Evolutionary conservation across 345 rosid species (phyloP).

Genomic region (Moricandia arvensis): DNA sequence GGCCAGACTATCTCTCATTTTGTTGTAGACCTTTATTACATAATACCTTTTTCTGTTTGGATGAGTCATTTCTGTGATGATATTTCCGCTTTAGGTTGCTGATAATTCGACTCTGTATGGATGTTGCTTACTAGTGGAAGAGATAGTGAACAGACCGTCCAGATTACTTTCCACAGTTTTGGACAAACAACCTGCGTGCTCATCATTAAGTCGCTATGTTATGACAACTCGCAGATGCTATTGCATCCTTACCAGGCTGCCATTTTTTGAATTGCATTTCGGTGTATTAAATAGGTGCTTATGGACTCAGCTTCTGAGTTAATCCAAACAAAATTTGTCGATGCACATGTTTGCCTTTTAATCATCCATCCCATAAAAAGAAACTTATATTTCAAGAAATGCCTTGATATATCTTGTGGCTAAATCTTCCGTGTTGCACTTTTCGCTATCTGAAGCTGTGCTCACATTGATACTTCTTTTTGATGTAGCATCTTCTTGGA

Average conservation of each 20-base stretch:
- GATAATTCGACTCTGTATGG: constrained; percentile 92
- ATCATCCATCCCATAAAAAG: not conserved
- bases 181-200: constrained; percentile 54
- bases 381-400: constrained; percentile 3
- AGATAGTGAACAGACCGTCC: constrained; percentile 86
- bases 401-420: not conserved
- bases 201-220: constrained; percentile 66
- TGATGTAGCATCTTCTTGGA: constrained; percentile 72
- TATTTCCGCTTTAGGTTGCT: constrained; percentile 61
- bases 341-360: not conserved
- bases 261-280: constrained; percentile 90
- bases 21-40: not conserved
- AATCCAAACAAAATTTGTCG: not conserved
- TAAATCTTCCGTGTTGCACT: not conserved
- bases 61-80: constrained; percentile 16
- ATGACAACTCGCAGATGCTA: constrained; percentile 93
- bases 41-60: constrained; percentile 2
- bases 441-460: not conserved
- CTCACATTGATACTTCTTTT: constrained; percentile 26
- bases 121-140: constrained; percentile 88
- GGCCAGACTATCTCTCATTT: not conserved
- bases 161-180: constrained; percentile 84
- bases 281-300: constrained; percentile 77
- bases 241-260: constrained; percentile 93
- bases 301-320: not conserved